phyloP scores from a whole-genome alignment of 139 green algal species.

The Chlorella sp. region DNA sequence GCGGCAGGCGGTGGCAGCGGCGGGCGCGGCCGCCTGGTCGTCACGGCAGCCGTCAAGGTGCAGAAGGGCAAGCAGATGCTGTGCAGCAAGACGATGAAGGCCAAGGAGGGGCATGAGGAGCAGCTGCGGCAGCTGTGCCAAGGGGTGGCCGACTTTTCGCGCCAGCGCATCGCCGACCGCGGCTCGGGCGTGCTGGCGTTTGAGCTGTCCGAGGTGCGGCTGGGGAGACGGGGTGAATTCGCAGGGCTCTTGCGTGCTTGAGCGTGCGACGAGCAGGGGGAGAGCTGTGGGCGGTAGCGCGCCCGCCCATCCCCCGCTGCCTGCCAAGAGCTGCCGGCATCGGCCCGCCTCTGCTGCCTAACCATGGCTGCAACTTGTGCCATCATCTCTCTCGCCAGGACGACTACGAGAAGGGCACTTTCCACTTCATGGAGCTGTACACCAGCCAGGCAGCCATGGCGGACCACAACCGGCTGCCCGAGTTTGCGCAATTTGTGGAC shows the following conservation, averaged over 20 bases:
- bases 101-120: conserved; percentile 50
- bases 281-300: no score
- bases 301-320: no score
- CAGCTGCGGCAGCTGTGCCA: conserved; percentile 61
- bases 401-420: conserved; percentile 52
- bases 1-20: neutral
- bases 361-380: neutral
- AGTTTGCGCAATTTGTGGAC: conserved; percentile 65
- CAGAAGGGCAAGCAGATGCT: conserved; percentile 34
- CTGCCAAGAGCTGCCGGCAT: neutral
- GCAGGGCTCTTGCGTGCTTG: no score
- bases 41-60: conserved; percentile 31
- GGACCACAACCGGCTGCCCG: conserved; percentile 56
- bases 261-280: no score
- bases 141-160: conserved; percentile 55
- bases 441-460: conserved; percentile 62
- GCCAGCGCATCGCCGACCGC: conserved; percentile 38
- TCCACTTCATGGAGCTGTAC: conserved; percentile 86
- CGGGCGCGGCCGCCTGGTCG: conserved; percentile 25
- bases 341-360: neutral
- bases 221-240: no score
- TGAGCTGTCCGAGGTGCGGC: conserved; percentile 41
- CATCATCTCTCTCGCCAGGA: neutral
- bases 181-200: conserved; percentile 61
- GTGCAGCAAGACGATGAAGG: conserved; percentile 76